phyloP scores from a whole-genome alignment of 352 stramenopile genomes.

The Pythium vanterpoolii region DNA sequence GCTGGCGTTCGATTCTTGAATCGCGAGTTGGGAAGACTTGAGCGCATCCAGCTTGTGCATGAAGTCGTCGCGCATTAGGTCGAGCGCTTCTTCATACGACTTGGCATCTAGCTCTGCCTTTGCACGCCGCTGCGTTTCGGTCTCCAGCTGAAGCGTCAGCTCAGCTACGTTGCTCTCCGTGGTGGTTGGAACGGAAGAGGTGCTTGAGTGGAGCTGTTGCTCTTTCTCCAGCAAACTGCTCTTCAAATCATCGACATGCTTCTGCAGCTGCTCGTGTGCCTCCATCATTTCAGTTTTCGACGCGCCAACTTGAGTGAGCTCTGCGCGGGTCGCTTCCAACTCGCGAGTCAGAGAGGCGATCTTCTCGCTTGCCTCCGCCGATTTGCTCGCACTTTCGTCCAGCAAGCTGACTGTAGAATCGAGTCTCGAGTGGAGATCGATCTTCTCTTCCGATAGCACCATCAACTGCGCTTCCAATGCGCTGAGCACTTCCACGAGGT shows the following conservation, averaged over 20 bases:
- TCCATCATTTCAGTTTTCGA: conserved; percentile 1
- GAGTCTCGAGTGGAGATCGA: conserved; percentile 12
- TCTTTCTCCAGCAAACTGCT: conserved; percentile 1
- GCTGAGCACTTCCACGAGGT: conserved; percentile 23
- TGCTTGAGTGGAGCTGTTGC: background rate
- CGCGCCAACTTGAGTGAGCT: background rate
- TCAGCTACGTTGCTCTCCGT: background rate
- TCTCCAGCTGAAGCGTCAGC: conserved; percentile 39
- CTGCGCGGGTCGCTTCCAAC: background rate
- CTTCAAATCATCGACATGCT: background rate
- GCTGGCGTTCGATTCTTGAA: conserved; percentile 25
- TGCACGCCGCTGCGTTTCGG: conserved; percentile 30
- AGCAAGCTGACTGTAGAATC: background rate
- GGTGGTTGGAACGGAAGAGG: background rate
- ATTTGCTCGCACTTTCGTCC: background rate
- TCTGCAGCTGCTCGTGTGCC: background rate
- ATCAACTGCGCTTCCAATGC: conserved; percentile 29
- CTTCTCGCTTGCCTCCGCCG: background rate
- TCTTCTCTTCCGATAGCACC: conserved; percentile 16
- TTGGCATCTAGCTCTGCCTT: conserved; percentile 60
- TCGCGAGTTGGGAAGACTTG: conserved; percentile 32
- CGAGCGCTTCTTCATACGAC: conserved; percentile 63
- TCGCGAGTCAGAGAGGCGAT: background rate
- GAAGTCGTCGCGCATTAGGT: conserved; percentile 49
- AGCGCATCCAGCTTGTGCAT: conserved; percentile 44